These are phyloP conservation scores for Puccinia hordei DNA, from an alignment of 1,284 basidiomycete genomes.

Conservation along the genomic window DNA sequence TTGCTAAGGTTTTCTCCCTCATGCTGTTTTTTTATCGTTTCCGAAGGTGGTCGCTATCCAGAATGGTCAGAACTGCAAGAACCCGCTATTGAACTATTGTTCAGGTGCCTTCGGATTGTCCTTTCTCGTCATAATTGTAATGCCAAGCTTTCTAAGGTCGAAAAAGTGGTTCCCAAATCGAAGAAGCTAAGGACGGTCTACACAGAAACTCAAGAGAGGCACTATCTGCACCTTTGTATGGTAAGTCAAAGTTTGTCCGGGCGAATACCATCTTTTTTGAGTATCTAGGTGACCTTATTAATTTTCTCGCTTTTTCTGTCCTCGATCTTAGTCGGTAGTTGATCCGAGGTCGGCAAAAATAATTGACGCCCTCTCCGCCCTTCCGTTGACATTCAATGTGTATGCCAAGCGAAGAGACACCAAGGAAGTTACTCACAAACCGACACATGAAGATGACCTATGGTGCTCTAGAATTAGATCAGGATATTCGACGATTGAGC, in stretches of 20 bases:
- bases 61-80: conserved; percentile 27
- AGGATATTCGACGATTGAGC: conserved; percentile 33
- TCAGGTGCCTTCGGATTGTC: conserved; percentile 29
- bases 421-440: conserved; percentile 36
- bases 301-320: not conserved
- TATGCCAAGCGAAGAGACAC: conserved; percentile 36
- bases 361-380: conserved; percentile 19
- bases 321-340: not conserved
- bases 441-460: conserved; percentile 12
- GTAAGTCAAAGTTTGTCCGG: not conserved
- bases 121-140: conserved; percentile 37
- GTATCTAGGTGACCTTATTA: not conserved
- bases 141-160: conserved; percentile 30
- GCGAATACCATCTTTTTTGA: not conserved
- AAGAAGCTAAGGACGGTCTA: conserved; percentile 38
- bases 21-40: too few relatives aligned
- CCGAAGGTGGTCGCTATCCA: conserved; percentile 25
- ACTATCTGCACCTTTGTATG: conserved; percentile 44
- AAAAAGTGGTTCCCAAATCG: conserved; percentile 43
- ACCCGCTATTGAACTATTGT: conserved; percentile 12
- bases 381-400: conserved; percentile 16
- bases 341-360: conserved; percentile 28
- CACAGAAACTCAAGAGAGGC: conserved; percentile 46
- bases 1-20: too few relatives aligned
- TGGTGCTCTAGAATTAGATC: conserved; percentile 41